Evolutionary conservation across 1,139 yeast species (phyloP).

Genomic region (Geotrichum candidum): DNA sequence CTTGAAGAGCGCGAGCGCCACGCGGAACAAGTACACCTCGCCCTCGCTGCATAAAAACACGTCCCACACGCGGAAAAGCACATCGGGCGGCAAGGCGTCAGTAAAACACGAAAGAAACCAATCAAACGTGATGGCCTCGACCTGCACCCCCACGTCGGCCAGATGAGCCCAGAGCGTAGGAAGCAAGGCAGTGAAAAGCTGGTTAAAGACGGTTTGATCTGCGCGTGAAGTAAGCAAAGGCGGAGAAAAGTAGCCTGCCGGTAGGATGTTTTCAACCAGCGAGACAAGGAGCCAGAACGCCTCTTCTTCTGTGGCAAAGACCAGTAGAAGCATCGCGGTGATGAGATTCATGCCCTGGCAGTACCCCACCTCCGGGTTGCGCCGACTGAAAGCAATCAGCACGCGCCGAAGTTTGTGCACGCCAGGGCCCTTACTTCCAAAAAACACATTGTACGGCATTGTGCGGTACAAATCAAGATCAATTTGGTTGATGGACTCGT

Average conservation of each 20-base stretch:
- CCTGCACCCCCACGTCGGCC: constrained; percentile 38
- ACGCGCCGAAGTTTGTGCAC: constrained; percentile 45
- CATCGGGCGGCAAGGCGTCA: constrained; percentile 49
- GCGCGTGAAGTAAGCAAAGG: constrained; percentile 41
- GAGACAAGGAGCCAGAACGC: constrained; percentile 54
- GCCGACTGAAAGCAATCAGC: constrained; percentile 48
- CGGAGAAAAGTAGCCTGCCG: constrained; percentile 42
- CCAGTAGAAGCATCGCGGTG: constrained; percentile 47
- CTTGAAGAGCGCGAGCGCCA: constrained; percentile 42
- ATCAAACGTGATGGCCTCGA: constrained; percentile 50
- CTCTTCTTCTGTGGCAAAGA: constrained; percentile 48
- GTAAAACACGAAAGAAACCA: constrained; percentile 58
- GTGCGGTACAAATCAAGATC: constrained; percentile 53
- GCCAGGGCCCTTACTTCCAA: constrained; percentile 53
- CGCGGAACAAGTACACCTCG: constrained; percentile 35
- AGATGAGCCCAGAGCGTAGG: constrained; percentile 43
- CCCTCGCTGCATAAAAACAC: constrained; percentile 42
- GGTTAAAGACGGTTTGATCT: constrained; percentile 38
- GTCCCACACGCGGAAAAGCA: constrained; percentile 51
- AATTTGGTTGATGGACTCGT: constrained; percentile 45
- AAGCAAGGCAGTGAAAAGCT: constrained; percentile 29
- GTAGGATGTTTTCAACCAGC: constrained; percentile 48
- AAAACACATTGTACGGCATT: constrained; percentile 51
- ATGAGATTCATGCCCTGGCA: constrained; percentile 60
- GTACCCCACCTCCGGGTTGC: constrained; percentile 49